Evolutionary conservation across 306 rosid genomes (phyloP).

Genomic region (Cicer cuneatum): DNA sequence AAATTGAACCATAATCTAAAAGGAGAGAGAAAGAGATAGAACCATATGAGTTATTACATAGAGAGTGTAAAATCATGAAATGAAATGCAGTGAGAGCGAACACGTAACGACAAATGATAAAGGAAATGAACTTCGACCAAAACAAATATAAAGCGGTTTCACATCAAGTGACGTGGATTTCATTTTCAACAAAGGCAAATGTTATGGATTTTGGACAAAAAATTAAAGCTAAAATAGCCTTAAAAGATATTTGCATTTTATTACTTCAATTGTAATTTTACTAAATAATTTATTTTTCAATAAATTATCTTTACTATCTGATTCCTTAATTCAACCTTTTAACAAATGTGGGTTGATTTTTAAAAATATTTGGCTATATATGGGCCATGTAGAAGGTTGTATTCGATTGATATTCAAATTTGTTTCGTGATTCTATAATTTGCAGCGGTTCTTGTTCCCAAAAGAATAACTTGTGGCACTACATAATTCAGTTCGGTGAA

Average conservation of each 20-base stretch:
- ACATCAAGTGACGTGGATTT: background rate
- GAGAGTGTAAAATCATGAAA: too few species aligned
- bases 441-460: too few species aligned
- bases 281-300: background rate
- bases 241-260: background rate
- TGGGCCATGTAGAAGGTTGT: too few species aligned
- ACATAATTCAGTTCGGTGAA: too few species aligned
- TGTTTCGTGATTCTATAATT: too few species aligned
- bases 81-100: background rate
- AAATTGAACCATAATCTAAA: background rate
- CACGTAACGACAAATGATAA: too few species aligned
- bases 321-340: background rate
- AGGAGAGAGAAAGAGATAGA: background rate
- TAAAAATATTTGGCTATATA: background rate
- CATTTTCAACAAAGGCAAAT: background rate
- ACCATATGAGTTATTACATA: background rate
- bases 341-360: background rate
- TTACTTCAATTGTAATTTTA: background rate
- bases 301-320: background rate
- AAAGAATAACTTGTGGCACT: too few species aligned
- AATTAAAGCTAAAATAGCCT: background rate
- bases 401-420: too few species aligned
- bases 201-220: background rate
- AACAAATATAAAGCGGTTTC: slow-evolving; percentile 1
- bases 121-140: background rate